A percentile compares a stretch with the other conserved stretches of the same genome.
These are phyloP conservation scores for Podaxis carcinomalis DNA, from an alignment of 768 basidiomycete genomes.

Conservation along the genomic window DNA sequence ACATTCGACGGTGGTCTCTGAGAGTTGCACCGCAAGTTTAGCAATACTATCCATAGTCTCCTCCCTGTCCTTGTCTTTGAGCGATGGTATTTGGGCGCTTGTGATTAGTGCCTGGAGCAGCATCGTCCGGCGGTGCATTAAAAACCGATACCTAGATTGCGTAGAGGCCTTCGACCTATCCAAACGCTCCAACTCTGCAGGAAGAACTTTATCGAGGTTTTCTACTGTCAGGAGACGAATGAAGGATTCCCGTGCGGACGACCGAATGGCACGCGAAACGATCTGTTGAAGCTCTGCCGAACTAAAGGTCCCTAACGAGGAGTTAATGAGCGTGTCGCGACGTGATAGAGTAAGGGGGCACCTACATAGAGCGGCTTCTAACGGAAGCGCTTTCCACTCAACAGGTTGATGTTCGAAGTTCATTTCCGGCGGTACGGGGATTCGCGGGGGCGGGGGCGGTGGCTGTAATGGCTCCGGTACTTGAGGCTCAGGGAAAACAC, in stretches of 20 bases:
- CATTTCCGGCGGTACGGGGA: constrained; percentile 46
- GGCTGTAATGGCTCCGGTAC: constrained; percentile 2
- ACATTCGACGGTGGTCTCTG: constrained; percentile 51
- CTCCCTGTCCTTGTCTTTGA: constrained; percentile 31
- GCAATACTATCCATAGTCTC: constrained; percentile 32
- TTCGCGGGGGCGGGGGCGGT: constrained; percentile 24
- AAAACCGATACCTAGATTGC: constrained; percentile 66
- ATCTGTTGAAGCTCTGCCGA: constrained; percentile 60
- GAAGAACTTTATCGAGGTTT: constrained; percentile 54
- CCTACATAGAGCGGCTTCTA: constrained; percentile 63
- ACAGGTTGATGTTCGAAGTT: constrained; percentile 56
- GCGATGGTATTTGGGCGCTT: constrained; percentile 23
- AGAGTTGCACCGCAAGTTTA: constrained; percentile 52
- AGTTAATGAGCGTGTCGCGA: constrained; percentile 9
- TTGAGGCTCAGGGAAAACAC: constrained; percentile 5
- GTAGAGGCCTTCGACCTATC: constrained; percentile 45
- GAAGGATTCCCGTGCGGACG: constrained; percentile 64
- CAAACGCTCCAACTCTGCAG: constrained; percentile 56
- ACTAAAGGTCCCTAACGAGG: constrained; percentile 50
- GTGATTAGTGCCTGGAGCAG: constrained; percentile 67
- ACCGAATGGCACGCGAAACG: constrained; percentile 67
- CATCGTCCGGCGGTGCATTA: constrained; percentile 63
- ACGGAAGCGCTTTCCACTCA: constrained; percentile 62
- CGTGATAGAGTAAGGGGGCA: constrained; percentile 7
- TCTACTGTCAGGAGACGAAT: constrained; percentile 66